Evolutionary conservation across 1,139 yeast species (phyloP).

Genomic region (Yamadazyma oceani): DNA sequence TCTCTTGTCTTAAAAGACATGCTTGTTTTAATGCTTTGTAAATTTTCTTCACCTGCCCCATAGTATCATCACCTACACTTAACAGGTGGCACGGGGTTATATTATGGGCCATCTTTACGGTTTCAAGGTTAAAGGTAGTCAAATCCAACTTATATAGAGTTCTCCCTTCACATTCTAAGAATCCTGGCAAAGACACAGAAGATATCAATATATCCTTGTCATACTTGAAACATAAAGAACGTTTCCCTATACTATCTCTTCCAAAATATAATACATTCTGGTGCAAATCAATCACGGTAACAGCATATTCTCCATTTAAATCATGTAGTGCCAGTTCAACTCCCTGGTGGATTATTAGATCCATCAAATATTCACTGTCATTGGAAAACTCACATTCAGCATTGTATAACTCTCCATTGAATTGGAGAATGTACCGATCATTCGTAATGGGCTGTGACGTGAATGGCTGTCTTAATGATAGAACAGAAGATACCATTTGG

Average conservation of each 20-base stretch:
- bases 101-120: background rate
- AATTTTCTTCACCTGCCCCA: constrained; percentile 4
- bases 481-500: constrained; percentile 63
- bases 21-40: constrained; percentile 11
- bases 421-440: constrained; percentile 50
- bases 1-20: constrained; percentile 43
- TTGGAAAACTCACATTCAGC: constrained; percentile 41
- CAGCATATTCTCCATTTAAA: constrained; percentile 84
- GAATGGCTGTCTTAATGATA: constrained; percentile 78
- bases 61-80: no score
- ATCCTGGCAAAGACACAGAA: constrained; percentile 38
- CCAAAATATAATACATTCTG: constrained; percentile 63
- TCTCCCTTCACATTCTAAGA: constrained; percentile 53
- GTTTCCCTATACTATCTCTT: constrained; percentile 77
- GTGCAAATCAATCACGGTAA: constrained; percentile 43
- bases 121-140: constrained; percentile 12
- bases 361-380: constrained; percentile 31
- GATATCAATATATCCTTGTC: constrained; percentile 44
- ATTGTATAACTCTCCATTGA: constrained; percentile 87
- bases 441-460: constrained; percentile 60
- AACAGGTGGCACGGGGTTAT: background rate
- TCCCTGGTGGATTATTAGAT: constrained; percentile 22
- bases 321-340: constrained; percentile 32
- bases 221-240: constrained; percentile 59
- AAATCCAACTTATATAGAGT: constrained; percentile 44